These are phyloP conservation scores for Coemansia sp. DNA, from an alignment of 192 early-diverging fungal species.

Conservation along the genomic window DNA sequence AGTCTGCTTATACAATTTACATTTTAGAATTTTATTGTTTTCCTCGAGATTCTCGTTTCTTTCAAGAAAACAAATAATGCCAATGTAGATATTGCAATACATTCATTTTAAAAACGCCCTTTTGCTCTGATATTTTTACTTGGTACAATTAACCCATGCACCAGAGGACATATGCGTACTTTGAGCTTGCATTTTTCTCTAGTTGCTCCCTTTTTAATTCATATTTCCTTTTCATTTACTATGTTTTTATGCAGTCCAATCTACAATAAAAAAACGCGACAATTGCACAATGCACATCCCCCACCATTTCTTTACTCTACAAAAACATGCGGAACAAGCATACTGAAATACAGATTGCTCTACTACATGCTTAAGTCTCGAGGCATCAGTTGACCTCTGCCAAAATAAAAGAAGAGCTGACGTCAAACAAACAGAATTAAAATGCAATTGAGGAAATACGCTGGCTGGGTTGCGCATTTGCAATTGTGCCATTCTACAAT, in stretches of 20 bases:
- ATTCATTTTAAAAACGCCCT: no score
- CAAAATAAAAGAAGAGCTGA: neutral
- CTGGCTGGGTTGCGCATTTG: neutral
- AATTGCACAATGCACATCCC: neutral
- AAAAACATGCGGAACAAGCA: neutral
- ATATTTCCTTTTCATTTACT: no score
- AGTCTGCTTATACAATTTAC: no score
- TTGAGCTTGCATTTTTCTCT: neutral
- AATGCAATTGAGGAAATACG: neutral
- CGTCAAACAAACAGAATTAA: neutral
- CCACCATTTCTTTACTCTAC: neutral
- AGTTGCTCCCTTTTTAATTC: no score
- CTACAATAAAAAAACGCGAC: neutral
- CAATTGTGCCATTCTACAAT: neutral
- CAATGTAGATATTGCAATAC: neutral
- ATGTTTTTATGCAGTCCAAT: neutral
- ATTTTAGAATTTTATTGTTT: neutral
- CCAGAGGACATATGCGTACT: neutral
- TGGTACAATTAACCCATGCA: neutral
- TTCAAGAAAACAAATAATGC: neutral
- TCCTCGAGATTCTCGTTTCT: neutral
- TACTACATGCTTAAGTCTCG: no score
- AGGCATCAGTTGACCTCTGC: neutral
- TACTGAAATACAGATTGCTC: no score
- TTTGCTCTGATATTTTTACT: neutral